A percentile compares a stretch with the other conserved stretches of the same genome.
phyloP scores from a whole-genome alignment of 345 rosid genomes.

The Clarkia xantiana region DNA sequence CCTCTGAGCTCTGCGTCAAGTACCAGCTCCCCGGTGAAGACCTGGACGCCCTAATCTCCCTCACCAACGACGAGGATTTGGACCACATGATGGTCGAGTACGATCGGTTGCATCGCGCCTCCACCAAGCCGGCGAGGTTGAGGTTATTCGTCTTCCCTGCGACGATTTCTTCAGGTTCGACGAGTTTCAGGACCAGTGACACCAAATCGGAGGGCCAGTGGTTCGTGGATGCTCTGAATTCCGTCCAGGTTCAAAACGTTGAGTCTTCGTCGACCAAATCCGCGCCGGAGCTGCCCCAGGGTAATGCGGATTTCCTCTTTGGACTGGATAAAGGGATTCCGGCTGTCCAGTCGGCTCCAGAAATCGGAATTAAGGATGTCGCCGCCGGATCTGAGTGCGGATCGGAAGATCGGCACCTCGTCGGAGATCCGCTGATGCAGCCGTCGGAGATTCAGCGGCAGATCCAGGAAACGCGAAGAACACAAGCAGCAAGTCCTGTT shows the following conservation, averaged over 20 bases:
- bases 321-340: slow-evolving; percentile 35
- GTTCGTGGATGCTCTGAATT: slow-evolving; percentile 46
- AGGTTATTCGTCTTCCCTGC: slow-evolving; percentile 35
- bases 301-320: slow-evolving; percentile 32
- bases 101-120: slow-evolving; percentile 29
- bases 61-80: slow-evolving; percentile 55
- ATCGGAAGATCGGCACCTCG: slow-evolving; percentile 26
- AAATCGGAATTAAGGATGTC: slow-evolving; percentile 15
- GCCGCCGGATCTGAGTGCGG: slow-evolving; percentile 31
- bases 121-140: slow-evolving; percentile 32
- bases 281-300: slow-evolving; percentile 9
- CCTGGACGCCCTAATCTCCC: slow-evolving; percentile 50
- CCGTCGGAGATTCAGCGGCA: slow-evolving; percentile 27
- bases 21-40: slow-evolving; percentile 64
- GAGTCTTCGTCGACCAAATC: slow-evolving; percentile 23
- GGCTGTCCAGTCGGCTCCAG: slow-evolving; percentile 12
- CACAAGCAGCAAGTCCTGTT: slow-evolving; percentile 20
- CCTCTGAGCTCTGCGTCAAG: slow-evolving; percentile 27
- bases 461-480: slow-evolving; percentile 28
- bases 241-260: slow-evolving; percentile 24
- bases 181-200: slow-evolving; percentile 14
- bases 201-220: slow-evolving; percentile 34
- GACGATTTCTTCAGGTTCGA: slow-evolving; percentile 6
- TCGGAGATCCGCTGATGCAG: slow-evolving; percentile 14
- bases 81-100: slow-evolving; percentile 55